A percentile compares a stretch with the other conserved stretches of the same genome.
phyloP scores from a whole-genome alignment of 176 grass and related monocot species.

The Rhipidocladum racemiflorum region DNA sequence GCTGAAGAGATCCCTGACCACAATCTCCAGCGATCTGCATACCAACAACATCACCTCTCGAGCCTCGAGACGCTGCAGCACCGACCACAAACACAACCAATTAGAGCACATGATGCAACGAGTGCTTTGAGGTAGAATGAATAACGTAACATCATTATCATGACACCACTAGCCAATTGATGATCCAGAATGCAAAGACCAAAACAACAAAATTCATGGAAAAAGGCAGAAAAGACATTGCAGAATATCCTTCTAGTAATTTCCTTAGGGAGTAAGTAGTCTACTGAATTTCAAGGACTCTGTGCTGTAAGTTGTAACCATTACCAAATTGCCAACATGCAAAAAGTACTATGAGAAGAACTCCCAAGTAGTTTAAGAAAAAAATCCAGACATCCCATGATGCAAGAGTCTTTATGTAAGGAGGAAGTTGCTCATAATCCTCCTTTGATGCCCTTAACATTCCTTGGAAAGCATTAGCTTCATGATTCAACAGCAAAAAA shows the following conservation, averaged over 20 bases:
- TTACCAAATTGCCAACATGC: neutral
- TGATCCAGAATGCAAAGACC: neutral
- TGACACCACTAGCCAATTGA: neutral
- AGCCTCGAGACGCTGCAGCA: too few species aligned
- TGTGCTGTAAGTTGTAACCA: neutral
- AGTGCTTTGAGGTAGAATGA: constrained; percentile 9
- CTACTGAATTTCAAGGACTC: neutral
- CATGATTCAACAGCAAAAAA: constrained; percentile 12
- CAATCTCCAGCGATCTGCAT: too few species aligned
- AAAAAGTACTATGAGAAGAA: neutral
- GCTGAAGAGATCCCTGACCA: too few species aligned
- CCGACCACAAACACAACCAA: too few species aligned
- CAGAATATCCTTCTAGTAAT: neutral
- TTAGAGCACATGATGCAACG: too few species aligned
- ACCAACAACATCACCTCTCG: too few species aligned
- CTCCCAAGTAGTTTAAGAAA: neutral
- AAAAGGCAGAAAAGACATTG: neutral
- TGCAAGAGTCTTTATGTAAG: constrained; percentile 74
- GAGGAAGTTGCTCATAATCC: too few species aligned
- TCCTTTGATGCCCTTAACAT: too few species aligned
- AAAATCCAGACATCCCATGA: constrained; percentile 70
- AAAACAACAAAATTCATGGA: neutral
- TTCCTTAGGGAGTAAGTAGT: neutral
- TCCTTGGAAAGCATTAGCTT: constrained; percentile 30
- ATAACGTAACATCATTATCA: neutral